Evolutionary conservation across 331 rosid species (phyloP).

Genomic region (Rhamnella rubrinervis): DNA sequence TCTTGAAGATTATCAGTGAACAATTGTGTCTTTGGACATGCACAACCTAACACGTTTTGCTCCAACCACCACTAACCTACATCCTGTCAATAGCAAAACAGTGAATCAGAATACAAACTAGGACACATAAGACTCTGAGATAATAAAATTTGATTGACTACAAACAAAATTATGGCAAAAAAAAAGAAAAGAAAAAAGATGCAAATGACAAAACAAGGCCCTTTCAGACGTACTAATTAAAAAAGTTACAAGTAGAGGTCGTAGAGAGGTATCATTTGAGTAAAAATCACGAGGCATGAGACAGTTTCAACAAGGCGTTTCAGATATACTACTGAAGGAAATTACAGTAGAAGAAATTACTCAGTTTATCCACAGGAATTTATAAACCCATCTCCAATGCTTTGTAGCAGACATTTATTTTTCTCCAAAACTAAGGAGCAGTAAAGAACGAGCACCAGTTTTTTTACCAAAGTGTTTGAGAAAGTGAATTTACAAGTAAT

Average conservation of each 20-base stretch:
- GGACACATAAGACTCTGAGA: too few species aligned
- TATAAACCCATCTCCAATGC: constrained; percentile 15
- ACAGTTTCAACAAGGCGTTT: constrained; percentile 16
- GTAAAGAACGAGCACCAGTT: too few species aligned
- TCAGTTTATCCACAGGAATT: constrained; percentile 2
- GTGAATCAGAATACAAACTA: constrained; percentile 1
- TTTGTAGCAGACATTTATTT: too few species aligned
- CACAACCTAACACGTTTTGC: constrained; percentile 14
- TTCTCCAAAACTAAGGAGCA: too few species aligned
- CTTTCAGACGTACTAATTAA: too few species aligned
- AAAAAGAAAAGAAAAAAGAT: too few species aligned
- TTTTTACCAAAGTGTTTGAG: too few species aligned
- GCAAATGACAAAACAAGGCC: too few species aligned
- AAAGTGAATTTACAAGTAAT: too few species aligned
- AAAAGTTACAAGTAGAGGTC: too few species aligned
- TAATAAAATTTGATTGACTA: too few species aligned
- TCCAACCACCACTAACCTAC: constrained; percentile 19
- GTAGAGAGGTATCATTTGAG: constrained; percentile 30
- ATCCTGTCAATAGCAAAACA: constrained; percentile 25
- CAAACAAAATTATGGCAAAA: too few species aligned
- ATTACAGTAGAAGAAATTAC: neutral
- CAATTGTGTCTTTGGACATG: neutral
- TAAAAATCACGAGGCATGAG: constrained; percentile 29
- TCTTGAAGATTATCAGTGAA: constrained; percentile 22
- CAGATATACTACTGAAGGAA: constrained; percentile 22